phyloP scores from a whole-genome alignment of 352 stramenopile species.

The Pythium folliculosum region DNA sequence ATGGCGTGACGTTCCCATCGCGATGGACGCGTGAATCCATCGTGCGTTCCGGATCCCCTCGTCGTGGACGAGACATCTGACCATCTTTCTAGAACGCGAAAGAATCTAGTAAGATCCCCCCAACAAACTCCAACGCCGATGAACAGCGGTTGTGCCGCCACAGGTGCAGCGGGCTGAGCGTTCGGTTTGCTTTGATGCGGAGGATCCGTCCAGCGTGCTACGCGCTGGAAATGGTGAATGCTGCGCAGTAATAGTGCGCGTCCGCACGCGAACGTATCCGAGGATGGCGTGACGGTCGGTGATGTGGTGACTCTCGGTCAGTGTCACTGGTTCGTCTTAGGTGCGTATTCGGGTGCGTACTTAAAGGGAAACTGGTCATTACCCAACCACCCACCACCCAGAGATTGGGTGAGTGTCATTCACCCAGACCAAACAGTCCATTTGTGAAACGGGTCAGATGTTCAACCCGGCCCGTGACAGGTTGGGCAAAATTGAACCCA shows the following conservation, averaged over 20 bases:
- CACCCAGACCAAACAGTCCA: neutral
- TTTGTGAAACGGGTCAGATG: neutral
- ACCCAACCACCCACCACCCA: neutral
- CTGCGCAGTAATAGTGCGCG: neutral
- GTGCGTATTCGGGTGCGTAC: neutral
- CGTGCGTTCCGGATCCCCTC: too few relatives aligned
- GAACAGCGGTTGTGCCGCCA: too few relatives aligned
- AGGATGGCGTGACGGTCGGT: neutral
- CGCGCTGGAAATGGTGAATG: neutral
- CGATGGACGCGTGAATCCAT: too few relatives aligned
- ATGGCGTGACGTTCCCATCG: too few relatives aligned
- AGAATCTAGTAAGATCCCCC: too few relatives aligned
- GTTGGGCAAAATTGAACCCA: slow-evolving; percentile 15
- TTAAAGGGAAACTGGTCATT: neutral
- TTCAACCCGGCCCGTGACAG: slow-evolving; percentile 18
- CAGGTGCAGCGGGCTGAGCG: too few relatives aligned
- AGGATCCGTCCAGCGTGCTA: too few relatives aligned
- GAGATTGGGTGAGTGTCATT: neutral
- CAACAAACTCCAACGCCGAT: too few relatives aligned
- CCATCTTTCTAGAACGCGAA: too few relatives aligned
- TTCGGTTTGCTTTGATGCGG: too few relatives aligned
- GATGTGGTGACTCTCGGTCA: neutral
- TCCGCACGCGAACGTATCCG: neutral
- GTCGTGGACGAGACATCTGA: too few relatives aligned
- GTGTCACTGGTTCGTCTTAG: neutral